Conservation (phyloP, 805 yeast species). For the Ogataea minuta region DNA sequence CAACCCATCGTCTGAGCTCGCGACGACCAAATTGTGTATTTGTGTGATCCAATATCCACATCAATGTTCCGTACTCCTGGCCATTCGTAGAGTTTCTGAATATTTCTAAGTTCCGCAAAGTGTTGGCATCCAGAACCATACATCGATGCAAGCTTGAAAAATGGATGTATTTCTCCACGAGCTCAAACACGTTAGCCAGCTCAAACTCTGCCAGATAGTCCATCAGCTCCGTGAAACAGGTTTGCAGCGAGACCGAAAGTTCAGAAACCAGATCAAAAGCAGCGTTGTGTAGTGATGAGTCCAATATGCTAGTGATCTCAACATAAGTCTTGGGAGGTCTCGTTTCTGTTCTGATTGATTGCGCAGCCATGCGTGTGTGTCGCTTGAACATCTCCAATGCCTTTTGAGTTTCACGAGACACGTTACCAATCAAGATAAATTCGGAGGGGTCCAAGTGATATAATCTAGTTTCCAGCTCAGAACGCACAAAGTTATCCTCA, state of each 20-base stretch:
- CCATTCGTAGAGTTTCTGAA: conserved; percentile 62
- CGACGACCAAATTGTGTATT: conserved; percentile 74
- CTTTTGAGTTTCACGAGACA: conserved; percentile 36
- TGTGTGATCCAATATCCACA: conserved; percentile 82
- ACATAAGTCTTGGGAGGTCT: conserved; percentile 3
- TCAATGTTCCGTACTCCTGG: conserved; percentile 61
- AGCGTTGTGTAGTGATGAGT: conserved; percentile 8
- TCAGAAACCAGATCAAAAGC: conserved; percentile 19
- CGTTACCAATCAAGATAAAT: conserved; percentile 47
- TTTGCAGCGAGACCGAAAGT: conserved; percentile 14
- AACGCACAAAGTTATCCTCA: conserved; percentile 53
- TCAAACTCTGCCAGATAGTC: conserved; percentile 61
- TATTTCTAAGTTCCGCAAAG: conserved; percentile 72
- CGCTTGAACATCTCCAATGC: conserved; percentile 22
- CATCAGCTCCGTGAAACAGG: conserved; percentile 44
- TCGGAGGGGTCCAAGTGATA: conserved; percentile 78
- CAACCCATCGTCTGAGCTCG: conserved; percentile 67
- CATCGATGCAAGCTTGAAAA: conserved; percentile 50
- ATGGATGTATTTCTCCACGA: conserved; percentile 47
- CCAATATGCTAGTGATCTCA: conserved; percentile 13
- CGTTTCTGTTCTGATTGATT: conserved; percentile 13
- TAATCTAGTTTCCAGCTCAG: conserved; percentile 70
- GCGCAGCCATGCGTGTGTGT: conserved; percentile 1
- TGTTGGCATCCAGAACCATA: conserved; percentile 60
- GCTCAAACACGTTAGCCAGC: conserved; percentile 53